phyloP scores from a whole-genome alignment of 2,329 filamentous ascomycete species.

The Nigrograna mackinnonii region DNA sequence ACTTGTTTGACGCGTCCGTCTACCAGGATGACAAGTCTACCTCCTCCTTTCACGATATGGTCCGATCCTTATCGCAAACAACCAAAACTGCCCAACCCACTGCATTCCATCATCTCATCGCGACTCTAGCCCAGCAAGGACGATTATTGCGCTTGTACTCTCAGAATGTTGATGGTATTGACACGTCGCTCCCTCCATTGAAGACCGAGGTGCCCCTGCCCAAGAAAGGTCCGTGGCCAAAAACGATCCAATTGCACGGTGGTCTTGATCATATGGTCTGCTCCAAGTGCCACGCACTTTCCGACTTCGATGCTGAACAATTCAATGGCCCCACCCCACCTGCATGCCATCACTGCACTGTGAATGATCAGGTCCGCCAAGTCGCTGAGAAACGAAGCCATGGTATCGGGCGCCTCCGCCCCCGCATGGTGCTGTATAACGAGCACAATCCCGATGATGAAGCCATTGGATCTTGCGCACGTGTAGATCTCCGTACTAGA shows the following conservation, averaged over 20 bases:
- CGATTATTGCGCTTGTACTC: slow-evolving; percentile 89
- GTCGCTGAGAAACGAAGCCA: slow-evolving; percentile 87
- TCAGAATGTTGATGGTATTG: slow-evolving; percentile 96
- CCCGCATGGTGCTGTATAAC: slow-evolving; percentile 95
- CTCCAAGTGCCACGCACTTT: slow-evolving; percentile 82
- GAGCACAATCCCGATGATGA: slow-evolving; percentile 96
- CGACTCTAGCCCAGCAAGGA: slow-evolving; percentile 83
- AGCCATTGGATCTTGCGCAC: slow-evolving; percentile 89
- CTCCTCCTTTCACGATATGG: slow-evolving; percentile 93
- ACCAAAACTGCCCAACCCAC: slow-evolving; percentile 80
- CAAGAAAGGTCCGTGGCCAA: slow-evolving; percentile 87
- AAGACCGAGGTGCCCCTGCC: slow-evolving; percentile 80
- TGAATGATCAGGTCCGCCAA: slow-evolving; percentile 75
- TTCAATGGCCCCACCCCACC: slow-evolving; percentile 87
- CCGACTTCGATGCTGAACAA: slow-evolving; percentile 74
- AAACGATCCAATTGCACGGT: slow-evolving; percentile 90
- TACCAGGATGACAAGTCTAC: slow-evolving; percentile 92
- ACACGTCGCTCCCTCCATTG: slow-evolving; percentile 80
- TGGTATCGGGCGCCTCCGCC: slow-evolving; percentile 85
- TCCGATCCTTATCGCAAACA: slow-evolving; percentile 81
- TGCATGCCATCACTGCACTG: slow-evolving; percentile 74
- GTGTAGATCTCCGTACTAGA: slow-evolving; percentile 79
- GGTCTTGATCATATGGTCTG: slow-evolving; percentile 96
- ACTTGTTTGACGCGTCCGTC: slow-evolving; percentile 95
- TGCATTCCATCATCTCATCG: slow-evolving; percentile 89